phyloP scores from a whole-genome alignment of 495 filamentous ascomycete genomes.

The Neurospora sp. region DNA sequence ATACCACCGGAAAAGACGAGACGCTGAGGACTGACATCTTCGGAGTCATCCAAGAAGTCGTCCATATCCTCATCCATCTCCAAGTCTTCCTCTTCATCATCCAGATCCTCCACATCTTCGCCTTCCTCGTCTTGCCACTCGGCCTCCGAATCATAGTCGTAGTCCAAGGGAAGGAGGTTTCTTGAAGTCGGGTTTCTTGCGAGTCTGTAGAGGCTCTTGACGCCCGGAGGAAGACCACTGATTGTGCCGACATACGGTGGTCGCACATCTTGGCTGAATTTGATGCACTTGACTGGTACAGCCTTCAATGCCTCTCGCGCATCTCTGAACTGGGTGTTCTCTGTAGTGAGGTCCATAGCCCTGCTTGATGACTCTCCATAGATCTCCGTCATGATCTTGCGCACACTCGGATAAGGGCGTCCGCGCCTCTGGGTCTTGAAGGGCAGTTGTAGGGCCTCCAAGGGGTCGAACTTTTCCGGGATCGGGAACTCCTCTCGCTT shows the following conservation, averaged over 20 bases:
- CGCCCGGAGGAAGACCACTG: conserved; percentile 44
- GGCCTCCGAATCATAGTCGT: conserved; percentile 94
- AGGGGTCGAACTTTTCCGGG: conserved; percentile 37
- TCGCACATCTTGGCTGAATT: conserved; percentile 78
- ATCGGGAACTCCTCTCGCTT: conserved; percentile 18
- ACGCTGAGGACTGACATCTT: conserved; percentile 37
- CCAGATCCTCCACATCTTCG: conserved; percentile 50
- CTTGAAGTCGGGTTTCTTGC: conserved; percentile 61
- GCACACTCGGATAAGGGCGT: conserved; percentile 42
- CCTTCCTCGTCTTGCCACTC: conserved; percentile 65
- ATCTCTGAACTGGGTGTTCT: conserved; percentile 37
- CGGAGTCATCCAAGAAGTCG: conserved; percentile 67
- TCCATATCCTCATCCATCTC: conserved; percentile 60
- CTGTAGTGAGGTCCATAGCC: conserved; percentile 21
- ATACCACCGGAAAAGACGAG: conserved; percentile 50
- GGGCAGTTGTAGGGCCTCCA: conserved; percentile 52
- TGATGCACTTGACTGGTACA: conserved; percentile 66
- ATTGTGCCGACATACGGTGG: conserved; percentile 86
- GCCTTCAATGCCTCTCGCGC: conserved; percentile 44
- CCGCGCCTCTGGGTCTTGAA: conserved; percentile 42
- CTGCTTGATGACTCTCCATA: conserved; percentile 9
- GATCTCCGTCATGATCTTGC: conserved; percentile 50
- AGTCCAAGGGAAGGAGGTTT: conserved; percentile 59
- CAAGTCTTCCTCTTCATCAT: conserved; percentile 63
- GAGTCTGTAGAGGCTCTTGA: conserved; percentile 39